Base-by-base conservation (phyloP, 1,284 basidiomycete genomes). In the Cryptococcus sp. region DNA sequence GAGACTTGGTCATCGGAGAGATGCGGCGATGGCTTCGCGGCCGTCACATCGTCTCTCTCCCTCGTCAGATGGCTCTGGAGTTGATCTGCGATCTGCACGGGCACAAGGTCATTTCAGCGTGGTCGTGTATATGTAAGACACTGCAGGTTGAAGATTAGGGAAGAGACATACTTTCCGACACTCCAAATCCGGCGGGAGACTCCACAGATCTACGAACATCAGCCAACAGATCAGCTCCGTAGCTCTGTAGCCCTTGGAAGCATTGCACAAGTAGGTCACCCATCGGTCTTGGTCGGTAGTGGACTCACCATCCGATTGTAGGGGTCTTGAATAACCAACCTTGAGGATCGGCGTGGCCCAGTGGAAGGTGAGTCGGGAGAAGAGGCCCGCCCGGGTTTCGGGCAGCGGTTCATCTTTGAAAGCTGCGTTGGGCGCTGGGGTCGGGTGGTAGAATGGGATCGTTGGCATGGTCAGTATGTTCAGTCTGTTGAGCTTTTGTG, bases 331-430 rank as follows among this genome's bases (percentile, higher is more conserved):
- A 46, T 70, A 69, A 0, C 69, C 70, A 2, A 63, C 64, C 38
- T 68, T 66, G 23, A 70, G 52, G 35, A 72, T 55, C 1, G 67
- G 67, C 7, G 64, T 64, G 15, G 68, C 48, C 70, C 70, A 72
- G 20, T 65, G 63, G 38, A 67, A 69, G 38, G 65, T 45, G 8
- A 67, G 43, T n/a, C 43, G 54, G 1, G 65, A 68, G 10, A 70
- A 20, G 5, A 40, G 25, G 16, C 56, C 60, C 8, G 70, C 69
- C 17, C 41, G 55, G 3, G 15, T 35, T 20, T 58, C 30, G 3
- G 70, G 70, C 4, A 70, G 52, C 15, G 49, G 45, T 15, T 52
- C n/a, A 16, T 40, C 63, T 15, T 64, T 35, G 54, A 69, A 70
- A 1, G 61, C 57, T 2, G 27, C 62, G 0, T 66, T 55, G 10